A percentile compares a stretch with the other conserved stretches of the same genome.
phyloP scores from a whole-genome alignment of 78 protist species.

The Dictyostelium purpureum region DNA sequence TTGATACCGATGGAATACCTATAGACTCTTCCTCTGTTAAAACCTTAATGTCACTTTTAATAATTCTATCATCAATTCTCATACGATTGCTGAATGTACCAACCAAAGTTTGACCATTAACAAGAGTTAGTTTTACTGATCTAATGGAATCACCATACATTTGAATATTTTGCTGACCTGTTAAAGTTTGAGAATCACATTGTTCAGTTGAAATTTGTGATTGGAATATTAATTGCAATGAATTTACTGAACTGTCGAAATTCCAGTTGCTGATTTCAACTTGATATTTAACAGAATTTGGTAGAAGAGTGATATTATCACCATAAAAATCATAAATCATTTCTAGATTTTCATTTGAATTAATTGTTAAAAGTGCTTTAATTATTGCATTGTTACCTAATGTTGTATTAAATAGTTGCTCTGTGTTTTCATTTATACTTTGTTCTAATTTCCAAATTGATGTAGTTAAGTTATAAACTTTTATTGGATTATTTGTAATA shows the following conservation, averaged over 20 bases:
- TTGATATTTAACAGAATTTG: slow-evolving; percentile 28
- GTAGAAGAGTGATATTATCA: background rate
- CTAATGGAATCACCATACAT: slow-evolving; percentile 24
- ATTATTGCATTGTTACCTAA: background rate
- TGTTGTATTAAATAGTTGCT: background rate
- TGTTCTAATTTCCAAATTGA: background rate
- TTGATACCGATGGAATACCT: background rate
- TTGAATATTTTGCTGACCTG: background rate
- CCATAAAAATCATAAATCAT: background rate
- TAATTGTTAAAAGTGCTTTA: background rate
- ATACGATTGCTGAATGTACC: slow-evolving; percentile 4
- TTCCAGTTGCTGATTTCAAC: background rate
- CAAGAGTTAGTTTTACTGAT: background rate
- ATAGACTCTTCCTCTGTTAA: background rate
- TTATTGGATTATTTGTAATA: background rate
- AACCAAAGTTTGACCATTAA: background rate
- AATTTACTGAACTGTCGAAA: background rate
- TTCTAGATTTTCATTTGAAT: background rate
- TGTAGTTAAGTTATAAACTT: background rate
- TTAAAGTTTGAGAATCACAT: background rate
- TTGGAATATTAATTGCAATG: slow-evolving; percentile 11
- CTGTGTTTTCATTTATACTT: background rate
- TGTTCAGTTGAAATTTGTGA: background rate
- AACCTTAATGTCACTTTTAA: background rate
- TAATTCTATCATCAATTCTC: background rate